Percentiles rank a stretch among this genome's conserved stretches.
These are phyloP conservation scores for Multifurca ochricompacta DNA, from an alignment of 768 basidiomycete genomes.

Conservation along the genomic window DNA sequence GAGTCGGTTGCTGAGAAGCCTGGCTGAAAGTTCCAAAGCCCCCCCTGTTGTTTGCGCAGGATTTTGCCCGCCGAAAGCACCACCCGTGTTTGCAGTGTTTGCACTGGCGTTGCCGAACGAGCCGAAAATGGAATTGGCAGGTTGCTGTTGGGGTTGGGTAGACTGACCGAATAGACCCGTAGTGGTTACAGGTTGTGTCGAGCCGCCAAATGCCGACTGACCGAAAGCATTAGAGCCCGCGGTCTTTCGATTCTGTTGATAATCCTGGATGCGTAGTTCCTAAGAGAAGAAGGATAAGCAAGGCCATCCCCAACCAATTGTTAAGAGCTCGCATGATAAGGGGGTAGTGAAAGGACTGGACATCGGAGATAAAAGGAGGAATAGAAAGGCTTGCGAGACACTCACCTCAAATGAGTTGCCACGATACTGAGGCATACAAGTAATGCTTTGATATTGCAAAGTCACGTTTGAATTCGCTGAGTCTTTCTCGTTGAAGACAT, in stretches of 20 bases:
- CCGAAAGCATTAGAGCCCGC: conserved; percentile 30
- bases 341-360: neutral
- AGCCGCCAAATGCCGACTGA: conserved; percentile 28
- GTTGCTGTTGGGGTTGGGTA: conserved; percentile 26
- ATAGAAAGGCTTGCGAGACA: conserved; percentile 14
- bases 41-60: conserved; percentile 20
- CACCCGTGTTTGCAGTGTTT: conserved; percentile 19
- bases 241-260: conserved; percentile 39
- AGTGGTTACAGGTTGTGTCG: conserved; percentile 22
- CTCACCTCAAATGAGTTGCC: conserved; percentile 56
- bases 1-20: conserved; percentile 17
- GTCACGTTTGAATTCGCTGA: conserved; percentile 34
- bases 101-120: conserved; percentile 25
- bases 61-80: conserved; percentile 27
- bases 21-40: conserved; percentile 26
- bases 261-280: conserved; percentile 45
- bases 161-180: conserved; percentile 28
- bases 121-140: conserved; percentile 26
- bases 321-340: neutral
- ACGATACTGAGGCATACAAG: conserved; percentile 69
- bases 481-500: conserved; percentile 60
- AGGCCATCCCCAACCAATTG: neutral
- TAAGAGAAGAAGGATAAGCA: conserved; percentile 15
- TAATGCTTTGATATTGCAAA: conserved; percentile 75
- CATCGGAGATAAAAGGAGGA: neutral